A percentile compares a stretch with the other conserved stretches of the same genome.
Evolutionary conservation across 768 basidiomycete genomes (phyloP).

Genomic region (Pleurotus tuber-regium): DNA sequence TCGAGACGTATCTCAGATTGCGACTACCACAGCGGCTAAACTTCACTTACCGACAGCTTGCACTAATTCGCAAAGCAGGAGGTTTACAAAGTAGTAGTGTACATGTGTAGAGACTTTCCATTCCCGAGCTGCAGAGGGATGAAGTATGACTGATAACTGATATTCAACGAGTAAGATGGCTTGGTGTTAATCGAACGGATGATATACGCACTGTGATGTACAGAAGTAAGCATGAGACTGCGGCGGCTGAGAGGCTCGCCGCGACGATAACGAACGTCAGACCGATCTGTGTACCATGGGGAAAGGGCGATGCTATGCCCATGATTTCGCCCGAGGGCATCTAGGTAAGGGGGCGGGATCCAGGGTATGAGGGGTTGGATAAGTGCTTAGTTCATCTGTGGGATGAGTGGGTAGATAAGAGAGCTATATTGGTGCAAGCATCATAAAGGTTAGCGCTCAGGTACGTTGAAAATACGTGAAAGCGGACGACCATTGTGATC

Average conservation of each 20-base stretch:
- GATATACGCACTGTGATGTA: constrained; percentile 24
- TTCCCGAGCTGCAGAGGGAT: constrained; percentile 20
- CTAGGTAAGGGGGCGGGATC: not conserved
- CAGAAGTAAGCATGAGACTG: constrained; percentile 23
- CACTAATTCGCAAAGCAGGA: constrained; percentile 29
- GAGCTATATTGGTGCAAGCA: too few species aligned
- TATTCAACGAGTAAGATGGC: constrained; percentile 4
- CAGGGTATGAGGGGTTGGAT: not conserved
- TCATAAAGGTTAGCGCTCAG: constrained; percentile 1
- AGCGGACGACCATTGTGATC: too few species aligned
- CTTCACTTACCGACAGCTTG: constrained; percentile 28
- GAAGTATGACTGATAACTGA: constrained; percentile 25
- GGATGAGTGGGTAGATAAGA: too few species aligned
- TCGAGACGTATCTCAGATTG: too few species aligned
- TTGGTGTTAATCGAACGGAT: not conserved
- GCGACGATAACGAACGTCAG: constrained; percentile 27
- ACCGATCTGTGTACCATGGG: constrained; percentile 17
- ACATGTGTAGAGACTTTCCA: constrained; percentile 32
- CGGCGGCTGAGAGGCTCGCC: constrained; percentile 25
- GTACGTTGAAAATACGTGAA: too few species aligned
- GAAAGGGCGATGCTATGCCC: too few species aligned
- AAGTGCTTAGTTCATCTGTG: too few species aligned
- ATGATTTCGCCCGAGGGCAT: constrained; percentile 5
- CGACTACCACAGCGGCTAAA: too few species aligned
- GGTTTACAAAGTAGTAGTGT: constrained; percentile 30